Evolutionary conservation across 169 alveolate species (phyloP).

Genomic region (Perkinsus olseni): DNA sequence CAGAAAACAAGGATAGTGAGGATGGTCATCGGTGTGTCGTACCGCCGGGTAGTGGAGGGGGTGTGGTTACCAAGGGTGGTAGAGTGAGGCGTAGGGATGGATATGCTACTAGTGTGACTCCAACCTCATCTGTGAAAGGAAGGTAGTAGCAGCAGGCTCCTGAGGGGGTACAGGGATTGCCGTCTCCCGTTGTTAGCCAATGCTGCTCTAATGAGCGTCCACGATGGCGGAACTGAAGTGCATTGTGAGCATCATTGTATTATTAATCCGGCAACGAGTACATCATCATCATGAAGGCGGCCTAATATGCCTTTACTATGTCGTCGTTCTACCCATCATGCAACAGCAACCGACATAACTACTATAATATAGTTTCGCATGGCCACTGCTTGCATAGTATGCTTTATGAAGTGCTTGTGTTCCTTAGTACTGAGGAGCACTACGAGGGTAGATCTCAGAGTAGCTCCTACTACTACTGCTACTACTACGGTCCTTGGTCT

Average conservation of each 20-base stretch:
- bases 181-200: background rate
- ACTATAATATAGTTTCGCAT: too few relatives aligned
- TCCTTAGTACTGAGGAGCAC: background rate
- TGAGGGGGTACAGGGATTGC: background rate
- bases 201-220: background rate
- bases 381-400: too few relatives aligned
- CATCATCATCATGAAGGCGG: too few relatives aligned
- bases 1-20: background rate
- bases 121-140: background rate
- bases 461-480: background rate
- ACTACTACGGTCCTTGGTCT: background rate
- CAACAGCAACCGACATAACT: too few relatives aligned
- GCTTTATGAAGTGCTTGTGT: too few relatives aligned
- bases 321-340: too few relatives aligned
- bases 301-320: too few relatives aligned
- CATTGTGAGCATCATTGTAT: too few relatives aligned
- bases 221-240: too few relatives aligned
- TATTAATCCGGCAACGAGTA: too few relatives aligned
- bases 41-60: background rate
- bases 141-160: background rate
- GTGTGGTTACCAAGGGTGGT: background rate
- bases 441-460: too few relatives aligned
- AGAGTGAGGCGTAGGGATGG: background rate
- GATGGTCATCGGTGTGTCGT: background rate
- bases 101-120: background rate